Percentiles rank a stretch among this genome's conserved stretches.
Conservation (phyloP, 139 green algal species). For the Coccomyxa sp. region DNA sequence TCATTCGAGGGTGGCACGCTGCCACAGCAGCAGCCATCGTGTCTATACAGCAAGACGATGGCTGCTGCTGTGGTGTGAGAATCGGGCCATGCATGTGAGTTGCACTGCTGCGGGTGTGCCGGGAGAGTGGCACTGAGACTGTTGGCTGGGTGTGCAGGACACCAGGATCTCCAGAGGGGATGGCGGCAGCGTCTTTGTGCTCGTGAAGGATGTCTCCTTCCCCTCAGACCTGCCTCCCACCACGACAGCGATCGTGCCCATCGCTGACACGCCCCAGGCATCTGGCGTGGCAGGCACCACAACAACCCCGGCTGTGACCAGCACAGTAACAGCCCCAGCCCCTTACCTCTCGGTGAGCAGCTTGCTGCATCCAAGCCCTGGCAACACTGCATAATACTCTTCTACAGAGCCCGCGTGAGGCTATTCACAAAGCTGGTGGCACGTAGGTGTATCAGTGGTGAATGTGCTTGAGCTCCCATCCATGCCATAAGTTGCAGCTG, state of each 20-base stretch:
- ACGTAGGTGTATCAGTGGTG: background rate
- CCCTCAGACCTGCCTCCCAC: background rate
- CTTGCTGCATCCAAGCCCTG: no score
- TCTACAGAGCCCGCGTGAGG: background rate
- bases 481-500: background rate
- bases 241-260: background rate
- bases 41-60: background rate
- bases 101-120: background rate
- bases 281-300: background rate
- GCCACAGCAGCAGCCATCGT: background rate
- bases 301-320: background rate
- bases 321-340: no score
- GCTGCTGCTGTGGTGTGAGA: background rate
- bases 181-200: slow-evolving; percentile 55
- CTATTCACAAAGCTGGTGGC: background rate
- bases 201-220: slow-evolving; percentile 28
- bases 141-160: slow-evolving; percentile 32
- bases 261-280: background rate
- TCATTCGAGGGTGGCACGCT: background rate
- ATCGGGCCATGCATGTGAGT: no score
- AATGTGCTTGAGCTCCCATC: background rate
- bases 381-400: no score
- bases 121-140: no score
- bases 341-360: background rate
- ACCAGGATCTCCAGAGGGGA: slow-evolving; percentile 67